phyloP scores from a whole-genome alignment of 768 basidiomycete species.

The Pisolithus albus region DNA sequence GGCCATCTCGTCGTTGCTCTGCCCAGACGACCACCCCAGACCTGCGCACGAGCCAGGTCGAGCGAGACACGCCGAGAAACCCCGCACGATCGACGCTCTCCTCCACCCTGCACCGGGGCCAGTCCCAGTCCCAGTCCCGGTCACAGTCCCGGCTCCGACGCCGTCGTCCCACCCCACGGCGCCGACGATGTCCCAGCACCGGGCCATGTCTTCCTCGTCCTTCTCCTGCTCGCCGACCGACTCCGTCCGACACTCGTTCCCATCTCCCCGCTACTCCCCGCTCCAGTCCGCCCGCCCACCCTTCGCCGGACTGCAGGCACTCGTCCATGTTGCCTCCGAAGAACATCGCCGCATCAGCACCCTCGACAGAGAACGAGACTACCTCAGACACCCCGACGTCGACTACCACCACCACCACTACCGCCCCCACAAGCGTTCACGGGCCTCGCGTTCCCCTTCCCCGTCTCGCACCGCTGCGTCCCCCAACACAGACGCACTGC shows the following conservation, averaged over 20 bases:
- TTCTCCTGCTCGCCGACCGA: background rate
- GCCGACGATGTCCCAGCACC: background rate
- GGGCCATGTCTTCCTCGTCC: background rate
- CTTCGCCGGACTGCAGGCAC: conserved; percentile 48
- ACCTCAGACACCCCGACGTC: conserved; percentile 4
- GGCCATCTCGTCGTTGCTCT: conserved; percentile 71
- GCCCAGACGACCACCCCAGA: conserved; percentile 42
- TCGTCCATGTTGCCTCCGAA: conserved; percentile 66
- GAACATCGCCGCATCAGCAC: conserved; percentile 48
- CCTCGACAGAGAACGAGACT: background rate
- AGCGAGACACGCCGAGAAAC: conserved; percentile 3
- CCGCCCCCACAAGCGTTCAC: conserved; percentile 21
- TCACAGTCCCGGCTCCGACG: background rate
- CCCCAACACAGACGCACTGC: background rate
- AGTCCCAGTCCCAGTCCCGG: background rate
- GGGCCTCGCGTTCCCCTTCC: conserved; percentile 8
- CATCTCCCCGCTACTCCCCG: conserved; percentile 1
- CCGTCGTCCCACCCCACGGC: background rate
- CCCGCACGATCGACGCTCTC: conserved; percentile 16
- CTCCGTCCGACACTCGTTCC: background rate
- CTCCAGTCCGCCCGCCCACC: conserved; percentile 9
- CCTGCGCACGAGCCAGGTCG: conserved; percentile 15
- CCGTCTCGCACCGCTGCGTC: conserved; percentile 9
- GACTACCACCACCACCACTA: conserved; percentile 8
- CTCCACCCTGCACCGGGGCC: conserved; percentile 9